Conservation (phyloP, 2,329 filamentous ascomycete species). For the Colletotrichum noveboracense region DNA sequence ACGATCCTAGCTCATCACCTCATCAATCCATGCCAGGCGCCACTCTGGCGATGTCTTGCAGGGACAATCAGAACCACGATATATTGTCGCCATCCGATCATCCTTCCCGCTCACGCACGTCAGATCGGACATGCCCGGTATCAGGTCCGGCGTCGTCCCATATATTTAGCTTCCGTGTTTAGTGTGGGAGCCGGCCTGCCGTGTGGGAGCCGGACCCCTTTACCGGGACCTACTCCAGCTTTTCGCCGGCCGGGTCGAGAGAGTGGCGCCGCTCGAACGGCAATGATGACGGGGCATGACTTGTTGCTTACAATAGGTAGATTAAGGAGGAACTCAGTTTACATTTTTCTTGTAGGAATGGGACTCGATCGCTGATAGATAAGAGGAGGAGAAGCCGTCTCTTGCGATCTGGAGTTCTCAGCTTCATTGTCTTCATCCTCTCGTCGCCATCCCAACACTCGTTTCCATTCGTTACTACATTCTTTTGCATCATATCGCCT, state of each 20-base stretch:
- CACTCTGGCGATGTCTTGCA: not conserved
- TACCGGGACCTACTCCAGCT: not conserved
- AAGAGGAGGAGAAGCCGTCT: not conserved
- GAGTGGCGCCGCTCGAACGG: not conserved
- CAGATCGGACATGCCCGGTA: not conserved
- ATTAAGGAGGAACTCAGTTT: not conserved
- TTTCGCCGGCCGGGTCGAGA: not conserved
- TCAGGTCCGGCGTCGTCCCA: not conserved
- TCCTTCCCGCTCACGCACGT: not conserved
- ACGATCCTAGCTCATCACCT: not conserved
- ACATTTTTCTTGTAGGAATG: accelerated
- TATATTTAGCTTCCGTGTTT: not conserved
- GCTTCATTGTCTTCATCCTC: accelerated
- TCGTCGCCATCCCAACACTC: not conserved
- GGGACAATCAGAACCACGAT: not conserved
- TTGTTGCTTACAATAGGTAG: not conserved
- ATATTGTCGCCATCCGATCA: not conserved
- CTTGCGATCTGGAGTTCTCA: not conserved
- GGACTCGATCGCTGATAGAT: not conserved
- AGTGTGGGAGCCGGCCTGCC: not conserved
- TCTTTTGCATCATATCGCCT: too few species aligned
- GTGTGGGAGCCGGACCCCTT: not conserved
- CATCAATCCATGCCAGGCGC: not conserved
- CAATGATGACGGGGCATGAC: not conserved
- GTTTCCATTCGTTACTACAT: not conserved